These are phyloP conservation scores for Basidiobolus meristosporus DNA, from an alignment of 371 early-diverging fungal genomes.

Conservation along the genomic window DNA sequence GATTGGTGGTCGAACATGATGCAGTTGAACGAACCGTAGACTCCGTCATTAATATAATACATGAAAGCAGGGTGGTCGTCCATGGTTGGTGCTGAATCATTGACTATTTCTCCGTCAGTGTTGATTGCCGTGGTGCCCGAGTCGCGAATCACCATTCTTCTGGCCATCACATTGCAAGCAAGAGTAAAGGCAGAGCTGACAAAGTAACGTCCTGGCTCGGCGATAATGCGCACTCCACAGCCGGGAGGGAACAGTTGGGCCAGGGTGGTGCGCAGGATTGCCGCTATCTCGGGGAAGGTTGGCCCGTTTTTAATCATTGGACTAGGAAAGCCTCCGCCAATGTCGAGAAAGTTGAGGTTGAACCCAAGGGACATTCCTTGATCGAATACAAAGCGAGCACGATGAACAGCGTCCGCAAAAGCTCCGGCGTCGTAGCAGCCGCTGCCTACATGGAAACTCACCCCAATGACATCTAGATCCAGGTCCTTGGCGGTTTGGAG, in stretches of 20 bases:
- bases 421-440: slow-evolving; percentile 80
- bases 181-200: slow-evolving; percentile 84
- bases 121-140: too few relatives aligned
- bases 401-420: slow-evolving; percentile 72
- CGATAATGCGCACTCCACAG: slow-evolving; percentile 74
- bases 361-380: slow-evolving; percentile 55
- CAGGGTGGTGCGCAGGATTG: slow-evolving; percentile 24
- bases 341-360: slow-evolving; percentile 61
- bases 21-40: slow-evolving; percentile 93
- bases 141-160: too few relatives aligned
- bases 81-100: slow-evolving; percentile 11
- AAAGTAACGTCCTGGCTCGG: slow-evolving; percentile 95
- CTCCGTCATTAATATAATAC: slow-evolving; percentile 73
- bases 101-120: slow-evolving; percentile 4
- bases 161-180: slow-evolving; percentile 76
- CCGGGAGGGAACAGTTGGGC: slow-evolving; percentile 57
- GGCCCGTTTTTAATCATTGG: slow-evolving; percentile 15
- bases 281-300: slow-evolving; percentile 31
- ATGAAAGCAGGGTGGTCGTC: slow-evolving; percentile 52
- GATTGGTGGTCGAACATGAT: slow-evolving; percentile 97
- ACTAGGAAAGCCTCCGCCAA: slow-evolving; percentile 93
- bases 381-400: slow-evolving; percentile 75
- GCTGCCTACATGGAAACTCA: slow-evolving; percentile 87
- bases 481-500: slow-evolving; percentile 57
- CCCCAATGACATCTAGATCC: slow-evolving; percentile 73